A percentile compares a stretch with the other conserved stretches of the same genome.
Conservation (phyloP, 768 basidiomycete genomes). For the Suillus sp. region DNA sequence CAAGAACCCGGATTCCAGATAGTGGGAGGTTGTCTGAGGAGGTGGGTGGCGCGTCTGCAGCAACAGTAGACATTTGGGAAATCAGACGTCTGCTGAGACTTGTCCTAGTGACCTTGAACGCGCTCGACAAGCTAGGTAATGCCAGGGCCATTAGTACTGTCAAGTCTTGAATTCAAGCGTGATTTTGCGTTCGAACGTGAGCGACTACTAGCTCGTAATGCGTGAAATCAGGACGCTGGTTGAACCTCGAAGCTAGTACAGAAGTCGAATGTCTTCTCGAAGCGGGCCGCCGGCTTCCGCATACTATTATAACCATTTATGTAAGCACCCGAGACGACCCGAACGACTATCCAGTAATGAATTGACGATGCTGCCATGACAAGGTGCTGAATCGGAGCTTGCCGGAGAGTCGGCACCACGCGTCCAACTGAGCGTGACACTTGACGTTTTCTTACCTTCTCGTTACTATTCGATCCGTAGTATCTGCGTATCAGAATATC, state of each 20-base stretch:
- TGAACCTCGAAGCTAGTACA: neutral
- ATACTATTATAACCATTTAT: neutral
- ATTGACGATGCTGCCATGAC: too few relatives aligned
- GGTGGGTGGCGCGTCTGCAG: neutral
- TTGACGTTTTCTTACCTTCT: too few relatives aligned
- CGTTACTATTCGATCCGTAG: too few relatives aligned
- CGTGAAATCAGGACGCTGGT: neutral
- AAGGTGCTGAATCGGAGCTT: too few relatives aligned
- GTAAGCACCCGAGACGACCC: neutral
- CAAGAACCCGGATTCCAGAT: slow-evolving; percentile 63
- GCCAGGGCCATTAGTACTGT: neutral
- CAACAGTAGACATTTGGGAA: neutral
- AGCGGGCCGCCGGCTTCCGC: neutral
- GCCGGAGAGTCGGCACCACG: too few relatives aligned
- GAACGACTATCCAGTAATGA: too few relatives aligned
- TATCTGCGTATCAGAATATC: too few relatives aligned
- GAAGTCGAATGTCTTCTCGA: neutral
- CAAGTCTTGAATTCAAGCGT: too few relatives aligned
- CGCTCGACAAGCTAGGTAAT: neutral
- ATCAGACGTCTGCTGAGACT: neutral
- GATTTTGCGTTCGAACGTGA: neutral
- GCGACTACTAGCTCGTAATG: neutral
- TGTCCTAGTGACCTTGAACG: neutral
- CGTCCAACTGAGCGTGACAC: too few relatives aligned
- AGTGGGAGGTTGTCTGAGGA: slow-evolving; percentile 49